Conservation (phyloP, 768 basidiomycete species). For the Tulasnella sp. region DNA sequence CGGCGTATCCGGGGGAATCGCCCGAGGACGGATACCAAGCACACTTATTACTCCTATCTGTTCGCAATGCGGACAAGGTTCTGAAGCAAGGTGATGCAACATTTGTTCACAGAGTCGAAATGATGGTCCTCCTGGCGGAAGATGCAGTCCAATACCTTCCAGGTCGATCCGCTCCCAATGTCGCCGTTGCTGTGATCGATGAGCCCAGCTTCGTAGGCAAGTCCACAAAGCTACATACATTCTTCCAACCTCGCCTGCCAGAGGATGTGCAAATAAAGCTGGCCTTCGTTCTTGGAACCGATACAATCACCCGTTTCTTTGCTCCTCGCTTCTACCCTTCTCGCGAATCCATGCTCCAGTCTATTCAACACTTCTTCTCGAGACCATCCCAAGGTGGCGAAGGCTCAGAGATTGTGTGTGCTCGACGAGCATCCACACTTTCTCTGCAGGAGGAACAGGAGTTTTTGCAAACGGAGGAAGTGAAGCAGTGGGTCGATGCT, state of each 20-base stretch:
- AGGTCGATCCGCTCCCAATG: conserved; percentile 32
- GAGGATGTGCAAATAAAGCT: conserved; percentile 29
- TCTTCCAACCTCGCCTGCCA: conserved; percentile 32
- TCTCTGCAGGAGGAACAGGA: conserved; percentile 30
- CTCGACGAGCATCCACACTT: conserved; percentile 38
- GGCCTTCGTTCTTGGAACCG: conserved; percentile 70
- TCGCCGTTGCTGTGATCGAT: conserved; percentile 74
- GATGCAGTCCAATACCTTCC: conserved; percentile 28
- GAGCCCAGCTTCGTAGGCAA: conserved; percentile 88
- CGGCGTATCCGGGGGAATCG: conserved; percentile 11
- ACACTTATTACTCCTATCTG: conserved; percentile 69
- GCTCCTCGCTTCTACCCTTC: conserved; percentile 62
- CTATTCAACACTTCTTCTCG: conserved; percentile 54
- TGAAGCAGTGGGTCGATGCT: conserved; percentile 43
- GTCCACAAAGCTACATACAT: conserved; percentile 48
- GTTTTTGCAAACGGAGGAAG: conserved; percentile 31
- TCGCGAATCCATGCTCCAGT: conserved; percentile 43
- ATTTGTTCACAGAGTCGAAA: conserved; percentile 69
- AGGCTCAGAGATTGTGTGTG: conserved; percentile 45
- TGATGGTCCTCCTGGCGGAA: conserved; percentile 67
- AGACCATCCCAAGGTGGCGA: conserved; percentile 27
- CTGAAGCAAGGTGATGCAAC: conserved; percentile 65
- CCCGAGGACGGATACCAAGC: conserved; percentile 50
- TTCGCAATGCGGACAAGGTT: conserved; percentile 79
- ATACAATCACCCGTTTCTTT: conserved; percentile 77